Conservation (phyloP, 108 stramenopile genomes). For the Cylindrotheca closterium region DNA sequence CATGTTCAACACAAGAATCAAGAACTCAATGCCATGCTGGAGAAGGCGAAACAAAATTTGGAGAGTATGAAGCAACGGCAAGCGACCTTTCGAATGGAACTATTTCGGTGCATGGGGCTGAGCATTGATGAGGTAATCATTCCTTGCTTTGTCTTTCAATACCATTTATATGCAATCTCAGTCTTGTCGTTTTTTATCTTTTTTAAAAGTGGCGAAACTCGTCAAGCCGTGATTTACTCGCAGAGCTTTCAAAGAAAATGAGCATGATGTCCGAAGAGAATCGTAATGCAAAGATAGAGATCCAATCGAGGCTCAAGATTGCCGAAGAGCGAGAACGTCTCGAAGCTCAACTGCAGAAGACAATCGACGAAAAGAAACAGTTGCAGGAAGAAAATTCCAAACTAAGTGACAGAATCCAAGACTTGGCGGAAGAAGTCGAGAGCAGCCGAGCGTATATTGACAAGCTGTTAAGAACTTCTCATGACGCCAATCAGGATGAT, state of each 20-base stretch:
- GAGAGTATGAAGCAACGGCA: constrained; percentile 26
- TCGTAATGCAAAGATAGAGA: constrained; percentile 2
- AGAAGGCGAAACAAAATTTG: constrained; percentile 15
- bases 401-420: constrained; percentile 24
- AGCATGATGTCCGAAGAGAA: constrained; percentile 21
- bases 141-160: neutral
- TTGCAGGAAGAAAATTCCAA: constrained; percentile 27
- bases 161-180: too few species aligned
- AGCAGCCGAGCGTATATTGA: constrained; percentile 35
- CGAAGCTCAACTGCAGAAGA: constrained; percentile 14
- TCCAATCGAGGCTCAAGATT: constrained; percentile 3
- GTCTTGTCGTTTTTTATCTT: too few species aligned
- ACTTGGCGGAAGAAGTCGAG: constrained; percentile 27
- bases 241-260: constrained; percentile 15
- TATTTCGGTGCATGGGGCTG: constrained; percentile 22
- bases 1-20: constrained; percentile 16
- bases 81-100: constrained; percentile 12
- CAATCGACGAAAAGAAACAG: constrained; percentile 7
- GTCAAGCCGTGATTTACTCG: constrained; percentile 18
- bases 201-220: constrained; percentile 3
- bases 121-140: constrained; percentile 19
- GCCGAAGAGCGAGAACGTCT: constrained; percentile 16
- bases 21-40: constrained; percentile 17
- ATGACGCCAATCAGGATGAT: constrained; percentile 29
- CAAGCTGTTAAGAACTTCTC: constrained; percentile 27